Conservation (phyloP, 768 basidiomycete species). For the Trametes elegans region DNA sequence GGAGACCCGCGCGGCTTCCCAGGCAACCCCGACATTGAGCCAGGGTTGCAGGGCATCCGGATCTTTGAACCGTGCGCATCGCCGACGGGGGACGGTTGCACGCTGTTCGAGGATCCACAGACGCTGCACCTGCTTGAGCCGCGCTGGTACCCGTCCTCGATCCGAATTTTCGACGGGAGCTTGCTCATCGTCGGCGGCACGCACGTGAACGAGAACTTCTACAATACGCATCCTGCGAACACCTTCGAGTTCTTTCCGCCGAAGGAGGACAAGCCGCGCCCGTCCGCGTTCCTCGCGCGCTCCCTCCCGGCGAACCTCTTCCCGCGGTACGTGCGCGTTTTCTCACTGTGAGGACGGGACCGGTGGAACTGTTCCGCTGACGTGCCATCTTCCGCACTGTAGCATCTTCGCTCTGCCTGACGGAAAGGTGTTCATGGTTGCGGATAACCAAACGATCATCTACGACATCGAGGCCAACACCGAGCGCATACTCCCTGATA, state of each 20-base stretch:
- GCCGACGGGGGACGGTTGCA: slow-evolving; percentile 47
- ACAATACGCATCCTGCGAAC: slow-evolving; percentile 75
- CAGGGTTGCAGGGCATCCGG: slow-evolving; percentile 76
- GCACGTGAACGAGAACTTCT: slow-evolving; percentile 80
- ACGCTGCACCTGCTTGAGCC: slow-evolving; percentile 69
- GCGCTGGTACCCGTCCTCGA: slow-evolving; percentile 76
- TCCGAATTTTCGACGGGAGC: slow-evolving; percentile 71
- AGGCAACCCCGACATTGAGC: slow-evolving; percentile 63
- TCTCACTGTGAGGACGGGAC: slow-evolving; percentile 52
- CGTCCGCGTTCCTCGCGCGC: slow-evolving; percentile 28
- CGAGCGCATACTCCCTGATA: slow-evolving; percentile 58
- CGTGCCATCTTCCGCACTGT: slow-evolving; percentile 68
- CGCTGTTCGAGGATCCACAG: slow-evolving; percentile 62
- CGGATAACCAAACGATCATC: slow-evolving; percentile 75
- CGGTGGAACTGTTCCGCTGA: slow-evolving; percentile 47
- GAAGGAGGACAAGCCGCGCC: slow-evolving; percentile 42
- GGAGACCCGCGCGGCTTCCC: slow-evolving; percentile 74
- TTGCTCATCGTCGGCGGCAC: slow-evolving; percentile 84
- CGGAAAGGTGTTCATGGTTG: slow-evolving; percentile 70
- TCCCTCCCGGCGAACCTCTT: slow-evolving; percentile 26
- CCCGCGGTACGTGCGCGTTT: slow-evolving; percentile 61
- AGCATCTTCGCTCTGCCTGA: slow-evolving; percentile 74
- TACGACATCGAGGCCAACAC: slow-evolving; percentile 70
- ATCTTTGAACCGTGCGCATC: slow-evolving; percentile 66
- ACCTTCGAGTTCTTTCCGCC: slow-evolving; percentile 82